Conservation (phyloP, 2,329 filamentous ascomycete species). For the Paraphoma chrysanthemicola region DNA sequence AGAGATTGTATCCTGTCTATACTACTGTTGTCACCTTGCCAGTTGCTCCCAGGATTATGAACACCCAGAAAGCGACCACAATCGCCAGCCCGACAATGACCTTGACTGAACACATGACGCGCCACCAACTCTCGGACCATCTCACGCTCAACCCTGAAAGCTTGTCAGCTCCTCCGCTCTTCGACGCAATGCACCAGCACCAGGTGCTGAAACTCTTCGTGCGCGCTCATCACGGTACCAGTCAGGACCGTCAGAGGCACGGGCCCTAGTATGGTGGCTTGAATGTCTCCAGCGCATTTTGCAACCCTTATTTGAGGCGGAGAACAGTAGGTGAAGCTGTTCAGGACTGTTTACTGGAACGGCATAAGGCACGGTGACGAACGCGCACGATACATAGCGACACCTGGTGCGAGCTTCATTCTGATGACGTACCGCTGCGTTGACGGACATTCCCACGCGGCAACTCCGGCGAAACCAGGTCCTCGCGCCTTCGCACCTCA, state of each 20-base stretch:
- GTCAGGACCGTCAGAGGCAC: no score
- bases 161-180: background rate
- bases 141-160: background rate
- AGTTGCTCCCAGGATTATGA: background rate
- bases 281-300: background rate
- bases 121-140: background rate
- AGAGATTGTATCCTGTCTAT: no score
- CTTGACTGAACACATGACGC: background rate
- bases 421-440: background rate
- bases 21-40: background rate
- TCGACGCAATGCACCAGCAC: background rate
- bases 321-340: no score
- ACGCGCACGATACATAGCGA: background rate
- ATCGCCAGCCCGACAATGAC: background rate
- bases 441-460: background rate
- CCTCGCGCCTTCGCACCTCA: background rate
- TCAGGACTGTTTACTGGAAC: no score
- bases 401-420: background rate
- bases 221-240: background rate
- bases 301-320: no score
- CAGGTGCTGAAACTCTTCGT: background rate
- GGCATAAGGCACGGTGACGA: no score
- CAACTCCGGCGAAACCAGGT: background rate
- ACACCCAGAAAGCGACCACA: slow-evolving; percentile 1
- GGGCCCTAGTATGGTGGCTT: no score